Percentiles rank a stretch among this genome's conserved stretches.
These are phyloP conservation scores for Colletotrichum cereale DNA, from an alignment of 2,329 filamentous ascomycete genomes.

Conservation along the genomic window DNA sequence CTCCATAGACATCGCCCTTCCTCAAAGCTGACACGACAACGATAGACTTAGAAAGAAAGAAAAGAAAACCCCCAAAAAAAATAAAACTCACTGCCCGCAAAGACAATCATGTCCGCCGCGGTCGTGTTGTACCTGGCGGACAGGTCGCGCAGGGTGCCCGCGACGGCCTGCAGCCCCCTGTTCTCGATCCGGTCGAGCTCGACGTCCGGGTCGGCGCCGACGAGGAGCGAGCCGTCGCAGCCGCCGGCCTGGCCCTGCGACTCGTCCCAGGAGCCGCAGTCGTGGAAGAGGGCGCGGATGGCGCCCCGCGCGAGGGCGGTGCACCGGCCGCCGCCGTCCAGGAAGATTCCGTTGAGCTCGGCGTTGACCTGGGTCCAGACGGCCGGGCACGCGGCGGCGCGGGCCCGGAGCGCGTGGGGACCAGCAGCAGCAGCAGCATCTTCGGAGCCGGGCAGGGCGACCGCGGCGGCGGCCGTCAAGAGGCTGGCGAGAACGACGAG, in stretches of 20 bases:
- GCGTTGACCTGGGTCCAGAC: conserved; percentile 55
- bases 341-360: conserved; percentile 52
- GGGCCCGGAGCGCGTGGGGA: background rate
- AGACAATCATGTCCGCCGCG: conserved; percentile 67
- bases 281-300: conserved; percentile 61
- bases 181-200: conserved; percentile 58
- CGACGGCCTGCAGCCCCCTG: conserved; percentile 59
- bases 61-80: background rate
- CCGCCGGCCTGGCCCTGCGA: conserved; percentile 52
- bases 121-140: conserved; percentile 55
- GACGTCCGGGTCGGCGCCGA: conserved; percentile 45
- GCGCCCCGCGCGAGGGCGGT: conserved; percentile 56
- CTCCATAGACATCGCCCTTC: too few species aligned
- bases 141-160: conserved; percentile 52
- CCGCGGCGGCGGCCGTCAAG: background rate
- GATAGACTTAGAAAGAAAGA: background rate
- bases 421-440: background rate
- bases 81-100: conserved; percentile 48
- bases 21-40: too few species aligned
- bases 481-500: conserved; percentile 17
- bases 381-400: background rate
- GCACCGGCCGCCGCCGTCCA: conserved; percentile 49
- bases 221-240: conserved; percentile 60
- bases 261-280: conserved; percentile 58
- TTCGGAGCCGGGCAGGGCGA: background rate